phyloP scores from a whole-genome alignment of 495 filamentous ascomycete genomes.

The Articulospora tetracladia region DNA sequence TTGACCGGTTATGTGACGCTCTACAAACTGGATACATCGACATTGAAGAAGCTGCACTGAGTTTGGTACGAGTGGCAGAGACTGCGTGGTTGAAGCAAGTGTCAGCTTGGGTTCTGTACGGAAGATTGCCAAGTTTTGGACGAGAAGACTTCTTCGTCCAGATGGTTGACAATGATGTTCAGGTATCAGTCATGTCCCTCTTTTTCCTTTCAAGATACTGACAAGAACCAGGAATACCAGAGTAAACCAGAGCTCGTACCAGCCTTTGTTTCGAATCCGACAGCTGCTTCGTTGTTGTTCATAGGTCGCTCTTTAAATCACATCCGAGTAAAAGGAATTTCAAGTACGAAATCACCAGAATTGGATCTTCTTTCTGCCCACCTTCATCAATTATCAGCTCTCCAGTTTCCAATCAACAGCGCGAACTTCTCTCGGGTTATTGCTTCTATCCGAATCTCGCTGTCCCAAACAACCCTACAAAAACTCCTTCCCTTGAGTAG shows the following conservation, averaged over 20 bases:
- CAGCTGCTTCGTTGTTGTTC: constrained; percentile 82
- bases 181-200: constrained; percentile 6
- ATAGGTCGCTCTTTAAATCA: constrained; percentile 87
- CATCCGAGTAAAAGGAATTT: constrained; percentile 47
- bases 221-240: constrained; percentile 42
- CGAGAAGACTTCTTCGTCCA: constrained; percentile 66
- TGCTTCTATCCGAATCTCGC: constrained; percentile 68
- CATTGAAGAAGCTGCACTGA: constrained; percentile 67
- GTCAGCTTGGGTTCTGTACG: constrained; percentile 86
- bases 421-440: constrained; percentile 67
- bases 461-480: constrained; percentile 78
- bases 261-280: constrained; percentile 67
- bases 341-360: constrained; percentile 45
- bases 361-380: constrained; percentile 68
- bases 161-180: constrained; percentile 32
- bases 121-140: constrained; percentile 69
- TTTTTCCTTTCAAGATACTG: not conserved
- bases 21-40: constrained; percentile 86
- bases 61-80: constrained; percentile 75
- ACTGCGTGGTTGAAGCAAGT: constrained; percentile 87
- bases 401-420: constrained; percentile 70
- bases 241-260: constrained; percentile 59
- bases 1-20: constrained; percentile 68
- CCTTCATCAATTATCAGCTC: constrained; percentile 62
- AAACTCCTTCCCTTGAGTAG: constrained; percentile 71